Percentiles rank a stretch among this genome's conserved stretches.
phyloP scores from a whole-genome alignment of 768 basidiomycete genomes.

The Tylopilus rubrobrunneus region DNA sequence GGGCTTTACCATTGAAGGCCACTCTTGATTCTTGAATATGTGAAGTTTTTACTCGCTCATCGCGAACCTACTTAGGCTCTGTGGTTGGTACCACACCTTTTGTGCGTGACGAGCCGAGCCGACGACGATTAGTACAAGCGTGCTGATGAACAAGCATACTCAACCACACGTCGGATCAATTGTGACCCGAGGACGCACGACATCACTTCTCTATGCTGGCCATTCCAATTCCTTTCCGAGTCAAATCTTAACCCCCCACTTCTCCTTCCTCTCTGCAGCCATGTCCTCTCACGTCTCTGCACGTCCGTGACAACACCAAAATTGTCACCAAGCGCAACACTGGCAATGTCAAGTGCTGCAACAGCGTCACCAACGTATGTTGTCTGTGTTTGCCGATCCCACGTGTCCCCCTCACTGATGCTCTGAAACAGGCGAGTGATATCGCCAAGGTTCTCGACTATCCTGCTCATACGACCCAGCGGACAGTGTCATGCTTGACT shows the following conservation, averaged over 20 bases:
- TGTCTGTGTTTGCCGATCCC: neutral
- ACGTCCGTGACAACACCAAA: neutral
- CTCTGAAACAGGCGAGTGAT: slow-evolving; percentile 9
- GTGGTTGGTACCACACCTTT: neutral
- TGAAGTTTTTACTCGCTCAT: neutral
- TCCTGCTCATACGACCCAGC: slow-evolving; percentile 10
- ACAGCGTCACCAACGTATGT: slow-evolving; percentile 19
- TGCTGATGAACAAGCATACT: slow-evolving; percentile 7
- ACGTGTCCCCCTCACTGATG: neutral
- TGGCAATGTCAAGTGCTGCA: slow-evolving; percentile 19
- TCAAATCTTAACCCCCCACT: too few species aligned
- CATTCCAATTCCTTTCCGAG: slow-evolving; percentile 14
- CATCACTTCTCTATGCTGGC: slow-evolving; percentile 10
- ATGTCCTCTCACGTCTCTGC: slow-evolving; percentile 24
- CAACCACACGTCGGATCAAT: neutral
- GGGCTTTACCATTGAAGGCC: neutral
- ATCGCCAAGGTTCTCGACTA: slow-evolving; percentile 1
- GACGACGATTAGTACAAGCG: neutral
- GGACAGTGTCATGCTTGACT: slow-evolving; percentile 23
- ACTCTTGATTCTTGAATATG: neutral
- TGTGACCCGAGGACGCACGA: neutral
- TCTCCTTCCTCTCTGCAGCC: neutral
- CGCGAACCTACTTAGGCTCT: neutral
- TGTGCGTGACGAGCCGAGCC: too few species aligned
- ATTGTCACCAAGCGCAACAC: slow-evolving; percentile 14